phyloP scores from a whole-genome alignment of 2,329 filamentous ascomycete species.

The Fusarium sp. region DNA sequence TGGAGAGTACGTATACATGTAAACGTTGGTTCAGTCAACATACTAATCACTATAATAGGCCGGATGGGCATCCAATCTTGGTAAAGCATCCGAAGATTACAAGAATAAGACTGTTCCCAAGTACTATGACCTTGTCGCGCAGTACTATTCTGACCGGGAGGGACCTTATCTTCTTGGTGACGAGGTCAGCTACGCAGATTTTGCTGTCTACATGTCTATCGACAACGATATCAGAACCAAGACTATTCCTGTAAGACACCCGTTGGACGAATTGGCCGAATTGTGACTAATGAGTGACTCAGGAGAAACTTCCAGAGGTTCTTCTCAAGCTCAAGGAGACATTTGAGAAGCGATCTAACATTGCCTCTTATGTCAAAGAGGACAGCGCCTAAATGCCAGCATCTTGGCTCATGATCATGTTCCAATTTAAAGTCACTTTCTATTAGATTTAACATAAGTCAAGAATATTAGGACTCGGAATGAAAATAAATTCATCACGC shows the following conservation, averaged over 20 bases:
- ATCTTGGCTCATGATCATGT: no score
- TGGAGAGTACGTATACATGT: conserved; percentile 2
- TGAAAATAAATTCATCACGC: neutral
- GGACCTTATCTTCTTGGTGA: conserved; percentile 29
- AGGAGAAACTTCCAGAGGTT: conserved; percentile 19
- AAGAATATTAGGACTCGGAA: neutral
- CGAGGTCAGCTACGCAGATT: conserved; percentile 28
- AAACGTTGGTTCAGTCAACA: rapidly evolving
- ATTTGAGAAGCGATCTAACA: conserved; percentile 22
- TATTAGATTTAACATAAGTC: neutral
- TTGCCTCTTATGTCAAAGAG: conserved; percentile 27
- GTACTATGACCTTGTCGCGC: conserved; percentile 17
- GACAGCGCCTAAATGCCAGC: neutral
- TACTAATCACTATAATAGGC: neutral
- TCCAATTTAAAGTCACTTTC: neutral
- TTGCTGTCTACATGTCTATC: conserved; percentile 30
- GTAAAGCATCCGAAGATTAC: conserved; percentile 15
- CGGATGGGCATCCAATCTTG: conserved; percentile 13
- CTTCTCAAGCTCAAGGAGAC: conserved; percentile 29
- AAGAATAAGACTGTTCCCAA: conserved; percentile 24
- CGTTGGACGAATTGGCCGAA: rapidly evolving
- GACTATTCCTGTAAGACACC: conserved; percentile 6
- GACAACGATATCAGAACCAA: conserved; percentile 32
- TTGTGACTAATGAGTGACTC: rapidly evolving
- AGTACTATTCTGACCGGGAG: conserved; percentile 31